A percentile compares a stretch with the other conserved stretches of the same genome.
Evolutionary conservation across 75 land plant species (phyloP).

Genomic region (Pinus tabuliformis): DNA sequence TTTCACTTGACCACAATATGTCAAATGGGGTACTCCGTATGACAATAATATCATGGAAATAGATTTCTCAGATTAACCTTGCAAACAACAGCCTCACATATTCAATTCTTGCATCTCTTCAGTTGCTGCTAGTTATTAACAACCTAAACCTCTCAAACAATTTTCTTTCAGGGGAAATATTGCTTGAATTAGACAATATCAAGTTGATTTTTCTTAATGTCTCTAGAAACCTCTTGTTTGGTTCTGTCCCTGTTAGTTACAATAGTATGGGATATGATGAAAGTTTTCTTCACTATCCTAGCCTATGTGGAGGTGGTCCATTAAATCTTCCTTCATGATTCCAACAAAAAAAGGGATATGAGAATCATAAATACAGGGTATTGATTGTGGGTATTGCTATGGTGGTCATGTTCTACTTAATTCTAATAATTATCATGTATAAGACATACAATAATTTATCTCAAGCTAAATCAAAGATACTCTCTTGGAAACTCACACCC

Average conservation of each 20-base stretch:
- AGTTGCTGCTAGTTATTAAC: slow-evolving; percentile 16
- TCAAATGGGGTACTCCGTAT: no score
- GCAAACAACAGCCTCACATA: slow-evolving; percentile 39
- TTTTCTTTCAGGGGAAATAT: slow-evolving; percentile 14
- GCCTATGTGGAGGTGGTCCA: slow-evolving; percentile 2
- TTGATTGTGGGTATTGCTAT: slow-evolving; percentile 2
- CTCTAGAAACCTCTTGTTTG: slow-evolving; percentile 36
- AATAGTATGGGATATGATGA: slow-evolving; percentile 15
- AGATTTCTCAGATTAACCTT: slow-evolving; percentile 31
- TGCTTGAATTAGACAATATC: slow-evolving; percentile 20
- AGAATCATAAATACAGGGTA: not conserved
- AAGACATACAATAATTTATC: slow-evolving; percentile 7
- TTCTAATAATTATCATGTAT: not conserved
- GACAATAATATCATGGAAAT: no score
- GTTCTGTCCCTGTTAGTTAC: slow-evolving; percentile 18
- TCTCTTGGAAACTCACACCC: slow-evolving; percentile 77
- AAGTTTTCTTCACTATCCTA: slow-evolving; percentile 41
- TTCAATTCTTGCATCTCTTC: slow-evolving; percentile 36
- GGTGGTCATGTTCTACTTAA: slow-evolving; percentile 4
- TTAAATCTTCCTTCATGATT: not conserved
- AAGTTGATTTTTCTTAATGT: slow-evolving; percentile 33
- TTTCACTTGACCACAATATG: no score
- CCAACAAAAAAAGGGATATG: not conserved
- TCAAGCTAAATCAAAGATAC: not conserved
- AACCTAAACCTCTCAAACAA: slow-evolving; percentile 26